A percentile compares a stretch with the other conserved stretches of the same genome.
These are phyloP conservation scores for Rhizophlyctis rosea DNA, from an alignment of 192 early-diverging fungal genomes.

Conservation along the genomic window DNA sequence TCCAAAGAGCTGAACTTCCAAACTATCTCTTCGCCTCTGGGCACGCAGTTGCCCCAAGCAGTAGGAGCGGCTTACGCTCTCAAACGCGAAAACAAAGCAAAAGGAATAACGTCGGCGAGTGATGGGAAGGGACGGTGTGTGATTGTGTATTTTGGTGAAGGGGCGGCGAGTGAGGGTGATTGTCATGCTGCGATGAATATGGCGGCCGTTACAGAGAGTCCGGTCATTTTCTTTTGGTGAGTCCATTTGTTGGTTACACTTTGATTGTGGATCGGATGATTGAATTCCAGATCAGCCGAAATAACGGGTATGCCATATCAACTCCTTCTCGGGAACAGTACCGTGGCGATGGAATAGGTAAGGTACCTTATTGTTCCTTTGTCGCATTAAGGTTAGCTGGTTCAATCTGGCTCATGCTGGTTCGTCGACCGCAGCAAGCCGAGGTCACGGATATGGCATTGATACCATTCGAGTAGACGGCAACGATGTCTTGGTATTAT, in stretches of 20 bases:
- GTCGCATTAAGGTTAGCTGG: neutral
- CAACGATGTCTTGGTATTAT: constrained; percentile 90
- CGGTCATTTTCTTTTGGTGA: constrained; percentile 8
- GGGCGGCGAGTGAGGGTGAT: constrained; percentile 94
- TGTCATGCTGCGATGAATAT: constrained; percentile 98
- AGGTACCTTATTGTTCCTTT: neutral
- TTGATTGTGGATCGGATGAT: constrained; percentile 1
- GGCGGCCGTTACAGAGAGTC: constrained; percentile 79
- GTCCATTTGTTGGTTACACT: neutral
- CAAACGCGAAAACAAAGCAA: constrained; percentile 66
- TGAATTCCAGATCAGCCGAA: constrained; percentile 60
- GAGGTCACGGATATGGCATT: constrained; percentile 96
- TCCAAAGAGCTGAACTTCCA: constrained; percentile 82
- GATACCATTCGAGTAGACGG: constrained; percentile 96
- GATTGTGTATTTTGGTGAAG: constrained; percentile 97
- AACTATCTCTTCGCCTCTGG: constrained; percentile 94
- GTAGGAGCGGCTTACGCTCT: constrained; percentile 92
- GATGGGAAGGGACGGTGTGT: constrained; percentile 75
- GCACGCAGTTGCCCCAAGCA: constrained; percentile 98
- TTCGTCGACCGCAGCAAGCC: constrained; percentile 52
- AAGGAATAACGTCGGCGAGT: too few species aligned
- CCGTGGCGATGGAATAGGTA: constrained; percentile 90
- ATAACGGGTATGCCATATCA: constrained; percentile 98
- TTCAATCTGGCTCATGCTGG: constrained; percentile 2
- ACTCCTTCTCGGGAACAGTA: constrained; percentile 95